Base-by-base conservation (phyloP, 768 basidiomycete genomes). In the Fomitopsis serialis region DNA sequence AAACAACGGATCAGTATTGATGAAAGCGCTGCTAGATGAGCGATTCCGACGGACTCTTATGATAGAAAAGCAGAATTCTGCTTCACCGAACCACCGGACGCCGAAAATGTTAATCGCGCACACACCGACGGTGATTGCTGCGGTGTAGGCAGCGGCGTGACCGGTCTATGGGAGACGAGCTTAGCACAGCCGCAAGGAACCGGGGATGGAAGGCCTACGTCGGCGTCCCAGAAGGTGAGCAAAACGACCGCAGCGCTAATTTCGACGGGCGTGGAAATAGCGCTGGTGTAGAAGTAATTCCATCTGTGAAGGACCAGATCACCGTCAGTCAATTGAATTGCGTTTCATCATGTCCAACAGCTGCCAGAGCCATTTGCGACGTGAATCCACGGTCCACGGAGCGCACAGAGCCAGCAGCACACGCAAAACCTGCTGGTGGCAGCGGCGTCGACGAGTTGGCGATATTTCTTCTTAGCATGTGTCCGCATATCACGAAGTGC, bases 71-170 rank as follows among this genome's bases (percentile, higher is more conserved):
- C 75, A 29, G 66, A 87, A 87, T 61, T 88, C 85, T 24, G 84
- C 83, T 78, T 88, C 85, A 64, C 84, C 85, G 53, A 87, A 87
- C 60, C 62, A 85, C 72, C 78, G 74, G n/a, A 85, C 84, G 56
- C 87, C 86, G 59, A 87, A 81, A 24, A 87, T 73, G 60, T 88
- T 87, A 72, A 87, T 79, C 17, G 74, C 59, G 59, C 78, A 78
- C 21, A 82, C 77, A n/a, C 78, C 60, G 19, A 85, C 66, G 44
- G 78, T 74, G n/a, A 87, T 67, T 21, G 84, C 71, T 2, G 79
- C 77, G 5, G 79, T 82, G 66, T 86, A 88, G 9, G 75, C 74
- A 1, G 77, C 70, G 44, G 75, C 71, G 57, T 85, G 84, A 27
- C 68, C 63, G 3, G 64, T 59, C 81, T 84, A 58, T 13, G 6